phyloP scores from a whole-genome alignment of 1,284 basidiomycete species.

The Leccinum angustisporum region DNA sequence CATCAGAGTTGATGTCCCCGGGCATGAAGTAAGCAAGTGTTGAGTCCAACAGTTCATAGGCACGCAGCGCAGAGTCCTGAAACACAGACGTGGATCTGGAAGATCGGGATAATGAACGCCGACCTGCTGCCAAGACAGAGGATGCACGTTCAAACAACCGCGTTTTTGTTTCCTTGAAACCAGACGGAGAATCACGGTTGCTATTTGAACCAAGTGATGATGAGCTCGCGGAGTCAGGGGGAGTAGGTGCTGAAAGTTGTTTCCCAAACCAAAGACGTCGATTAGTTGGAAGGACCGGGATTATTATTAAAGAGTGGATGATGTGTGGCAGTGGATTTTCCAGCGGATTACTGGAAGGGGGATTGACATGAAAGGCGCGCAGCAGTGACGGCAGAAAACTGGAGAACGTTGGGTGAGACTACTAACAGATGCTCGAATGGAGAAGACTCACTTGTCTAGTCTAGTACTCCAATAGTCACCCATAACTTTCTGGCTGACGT shows the following conservation, averaged over 20 bases:
- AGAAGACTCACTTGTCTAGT: slow-evolving; percentile 57
- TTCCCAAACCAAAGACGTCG: slow-evolving; percentile 50
- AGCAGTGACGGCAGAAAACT: slow-evolving; percentile 59
- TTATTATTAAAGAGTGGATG: slow-evolving; percentile 70
- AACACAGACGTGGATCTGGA: slow-evolving; percentile 43
- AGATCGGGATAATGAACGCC: slow-evolving; percentile 54
- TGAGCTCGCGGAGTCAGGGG: slow-evolving; percentile 23
- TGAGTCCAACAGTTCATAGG: slow-evolving; percentile 64
- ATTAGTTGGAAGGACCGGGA: slow-evolving; percentile 60
- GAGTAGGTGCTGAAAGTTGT: slow-evolving; percentile 6
- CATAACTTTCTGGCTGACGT: slow-evolving; percentile 39
- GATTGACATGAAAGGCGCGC: slow-evolving; percentile 60
- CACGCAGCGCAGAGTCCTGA: slow-evolving; percentile 58
- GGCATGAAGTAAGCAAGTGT: slow-evolving; percentile 68
- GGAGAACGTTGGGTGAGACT: slow-evolving; percentile 7
- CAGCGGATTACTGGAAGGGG: slow-evolving; percentile 60
- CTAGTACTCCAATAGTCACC: slow-evolving; percentile 71
- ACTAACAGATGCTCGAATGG: not conserved
- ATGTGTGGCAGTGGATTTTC: slow-evolving; percentile 68
- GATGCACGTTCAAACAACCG: slow-evolving; percentile 65
- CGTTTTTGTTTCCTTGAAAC: slow-evolving; percentile 38
- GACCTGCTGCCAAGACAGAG: slow-evolving; percentile 50
- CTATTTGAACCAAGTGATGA: slow-evolving; percentile 20
- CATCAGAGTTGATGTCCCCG: slow-evolving; percentile 61
- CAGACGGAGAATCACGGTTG: slow-evolving; percentile 7